Base-by-base conservation (phyloP, 805 yeast genomes). In the Torulaspora maleeae region DNA sequence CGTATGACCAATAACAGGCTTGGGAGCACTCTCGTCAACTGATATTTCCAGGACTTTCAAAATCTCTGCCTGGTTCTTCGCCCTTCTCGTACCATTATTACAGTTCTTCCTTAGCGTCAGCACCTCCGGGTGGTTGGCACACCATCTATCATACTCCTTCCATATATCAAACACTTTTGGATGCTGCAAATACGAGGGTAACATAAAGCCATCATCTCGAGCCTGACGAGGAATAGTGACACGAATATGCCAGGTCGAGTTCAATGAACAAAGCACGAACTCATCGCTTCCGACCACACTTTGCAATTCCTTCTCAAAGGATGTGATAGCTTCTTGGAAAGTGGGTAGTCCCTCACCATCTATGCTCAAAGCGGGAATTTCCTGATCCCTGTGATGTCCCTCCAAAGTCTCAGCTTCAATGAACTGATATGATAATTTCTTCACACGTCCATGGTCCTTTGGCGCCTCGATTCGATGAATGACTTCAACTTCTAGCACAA, bases 151-250 rank as follows among this genome's bases (percentile, higher is more conserved):
- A 63, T 76, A 87, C 64, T 90, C 97, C 49, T 76, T 77, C 59
- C 77, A 75, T 50, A 89, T 67, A 63, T 87, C 95, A 65, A 86
- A 88, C 19, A 83, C 75, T 36, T 81, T 73, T 2, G 96, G 85
- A 52, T 82, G 82, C 61, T 82, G 86, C 47, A 90, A 67, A 60
- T 83, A 86, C 4, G 77, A 72, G 0, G 96, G 96, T 45, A 89
- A 72, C 4, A 73, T 75, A 46, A 84, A 80, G 9, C 78, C 75
- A 60, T 83, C 79, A 59, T 86, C 95, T 33, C 87, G 72, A 6
- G 95, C 86, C 61, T 88, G 95, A 38, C 95, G 74, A 10, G 85
- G 83, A 28, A 90, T 67, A 58, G 82, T 83, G 38, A 90, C 90
- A 48, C 89, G 74, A 38, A 89, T 68, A 56, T 82, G 82, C 82